Evolutionary conservation across 176 grass and related monocot species (phyloP), one percentile per base, ranked within the genome.

Genomic region (Oryza officinalis): DNA sequence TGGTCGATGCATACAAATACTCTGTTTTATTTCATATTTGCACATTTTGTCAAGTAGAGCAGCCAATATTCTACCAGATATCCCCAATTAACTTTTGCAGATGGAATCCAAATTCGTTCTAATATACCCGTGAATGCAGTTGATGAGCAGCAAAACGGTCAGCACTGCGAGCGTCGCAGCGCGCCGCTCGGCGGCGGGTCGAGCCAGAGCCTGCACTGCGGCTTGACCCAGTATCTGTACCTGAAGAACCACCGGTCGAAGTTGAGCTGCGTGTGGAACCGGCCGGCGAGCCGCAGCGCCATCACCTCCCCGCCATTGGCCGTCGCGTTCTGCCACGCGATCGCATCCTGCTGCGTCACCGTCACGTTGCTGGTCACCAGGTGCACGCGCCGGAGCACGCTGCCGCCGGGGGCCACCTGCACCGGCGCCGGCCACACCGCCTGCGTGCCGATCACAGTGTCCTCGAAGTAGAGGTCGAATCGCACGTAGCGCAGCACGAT

Each of bases 381-480:
- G 45, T 93, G 85, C 43, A 87, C 74, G 59, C 0, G 80, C 33
- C 83, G 85, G 73, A 92, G 77, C 73, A 10, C 80, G 25, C 52
- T 47, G 35, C 63, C 46, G 45, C 89, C 74, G 6, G 82, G 88
- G 0, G 6, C 31, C 84, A 92, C 77, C 18, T 71, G 83, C 65
- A 99, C 50, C 31, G 89, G 89, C 12, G 78, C 74, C 8, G 88
- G 89, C 76, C 70, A 52, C 64, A 94, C 78, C 2, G 83, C 72
- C 87, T 86, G 81, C 35, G 93, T 91, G 15, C 80, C 89, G 59
- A 99, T 60, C 75, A 89, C 23, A 38, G 37, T 76, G 65, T 73
- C 89, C 40, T 76, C 23, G 89, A 87, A 99, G 87, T 84, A 92
- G 60, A 99, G 87, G 82, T 96, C 93, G 33, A 99, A n/a, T 86